Percentiles rank a stretch among this genome's conserved stretches.
These are phyloP conservation scores for Yamadazyma aaseri DNA, from an alignment of 1,139 yeast species.

Conservation along the genomic window DNA sequence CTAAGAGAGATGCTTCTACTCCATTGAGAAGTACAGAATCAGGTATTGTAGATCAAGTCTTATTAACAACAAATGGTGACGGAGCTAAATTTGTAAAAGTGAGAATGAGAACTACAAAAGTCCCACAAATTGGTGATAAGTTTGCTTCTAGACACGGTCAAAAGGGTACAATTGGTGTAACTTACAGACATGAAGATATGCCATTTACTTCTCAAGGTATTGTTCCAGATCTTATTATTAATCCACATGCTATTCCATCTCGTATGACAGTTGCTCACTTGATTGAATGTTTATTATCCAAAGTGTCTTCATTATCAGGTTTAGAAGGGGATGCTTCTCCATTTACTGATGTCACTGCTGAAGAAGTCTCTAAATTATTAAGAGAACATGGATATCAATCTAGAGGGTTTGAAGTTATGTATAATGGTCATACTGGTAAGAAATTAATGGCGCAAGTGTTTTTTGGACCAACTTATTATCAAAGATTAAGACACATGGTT, in stretches of 20 bases:
- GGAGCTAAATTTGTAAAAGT: slow-evolving; percentile 97
- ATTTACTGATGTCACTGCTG: slow-evolving; percentile 96
- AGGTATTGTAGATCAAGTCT: slow-evolving; percentile 97
- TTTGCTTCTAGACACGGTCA: slow-evolving; percentile 99
- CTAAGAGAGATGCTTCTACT: slow-evolving; percentile 97
- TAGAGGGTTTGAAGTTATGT: slow-evolving; percentile 98
- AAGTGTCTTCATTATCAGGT: slow-evolving; percentile 93
- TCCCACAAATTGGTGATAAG: slow-evolving; percentile 98
- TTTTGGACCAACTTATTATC: slow-evolving; percentile 98
- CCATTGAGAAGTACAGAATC: slow-evolving; percentile 95
- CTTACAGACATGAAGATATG: slow-evolving; percentile 98
- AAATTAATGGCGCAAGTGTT: slow-evolving; percentile 96
- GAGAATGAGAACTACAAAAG: slow-evolving; percentile 96
- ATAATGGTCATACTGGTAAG: slow-evolving; percentile 98
- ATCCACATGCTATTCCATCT: slow-evolving; percentile 99
- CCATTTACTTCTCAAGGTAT: slow-evolving; percentile 96
- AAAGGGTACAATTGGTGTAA: slow-evolving; percentile 99
- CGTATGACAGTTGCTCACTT: slow-evolving; percentile 99
- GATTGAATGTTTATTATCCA: slow-evolving; percentile 93
- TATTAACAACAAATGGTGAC: slow-evolving; percentile 95
- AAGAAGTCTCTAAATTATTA: slow-evolving; percentile 85
- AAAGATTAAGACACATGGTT: slow-evolving; percentile 98
- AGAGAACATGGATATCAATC: slow-evolving; percentile 97
- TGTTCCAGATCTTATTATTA: slow-evolving; percentile 94
- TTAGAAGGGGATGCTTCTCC: slow-evolving; percentile 99